Percentiles rank a stretch among this genome's conserved stretches.
phyloP scores from a whole-genome alignment of 2,329 filamentous ascomycete species.

The Lomentospora prolificans region DNA sequence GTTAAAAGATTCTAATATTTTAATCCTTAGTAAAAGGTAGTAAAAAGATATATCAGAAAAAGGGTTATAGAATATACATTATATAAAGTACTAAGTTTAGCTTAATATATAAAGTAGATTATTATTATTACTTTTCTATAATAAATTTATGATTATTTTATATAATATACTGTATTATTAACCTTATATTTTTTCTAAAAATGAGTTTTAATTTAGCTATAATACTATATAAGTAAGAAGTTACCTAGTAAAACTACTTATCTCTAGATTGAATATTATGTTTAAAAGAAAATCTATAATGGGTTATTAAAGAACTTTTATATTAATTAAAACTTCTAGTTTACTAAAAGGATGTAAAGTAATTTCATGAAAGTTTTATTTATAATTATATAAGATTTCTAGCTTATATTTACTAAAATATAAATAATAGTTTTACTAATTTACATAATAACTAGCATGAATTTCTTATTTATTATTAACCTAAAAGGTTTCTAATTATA shows the following conservation, averaged over 20 bases:
- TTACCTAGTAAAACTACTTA: too few relatives aligned
- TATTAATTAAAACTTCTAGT: background rate
- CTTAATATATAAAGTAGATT: background rate
- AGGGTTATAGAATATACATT: background rate
- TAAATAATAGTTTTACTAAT: background rate
- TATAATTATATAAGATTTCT: background rate
- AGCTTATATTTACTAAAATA: background rate
- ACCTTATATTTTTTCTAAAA: too few relatives aligned
- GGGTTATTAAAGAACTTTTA: background rate
- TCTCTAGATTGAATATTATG: background rate
- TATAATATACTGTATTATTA: conserved; percentile 5
- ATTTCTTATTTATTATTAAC: background rate
- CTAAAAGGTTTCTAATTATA: background rate
- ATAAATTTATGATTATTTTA: background rate
- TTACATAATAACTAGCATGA: background rate
- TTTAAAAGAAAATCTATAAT: too few relatives aligned
- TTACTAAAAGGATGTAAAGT: background rate
- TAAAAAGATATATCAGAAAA: background rate
- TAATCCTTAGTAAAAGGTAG: background rate
- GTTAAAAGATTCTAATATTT: background rate
- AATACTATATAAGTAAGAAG: conserved; percentile 1
- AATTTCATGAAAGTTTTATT: background rate
- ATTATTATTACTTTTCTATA: background rate
- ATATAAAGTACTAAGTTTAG: background rate
- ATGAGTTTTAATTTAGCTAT: background rate